Evolutionary conservation across 2,329 filamentous ascomycete genomes (phyloP).

Genomic region (Metarhizium anisopliae): DNA sequence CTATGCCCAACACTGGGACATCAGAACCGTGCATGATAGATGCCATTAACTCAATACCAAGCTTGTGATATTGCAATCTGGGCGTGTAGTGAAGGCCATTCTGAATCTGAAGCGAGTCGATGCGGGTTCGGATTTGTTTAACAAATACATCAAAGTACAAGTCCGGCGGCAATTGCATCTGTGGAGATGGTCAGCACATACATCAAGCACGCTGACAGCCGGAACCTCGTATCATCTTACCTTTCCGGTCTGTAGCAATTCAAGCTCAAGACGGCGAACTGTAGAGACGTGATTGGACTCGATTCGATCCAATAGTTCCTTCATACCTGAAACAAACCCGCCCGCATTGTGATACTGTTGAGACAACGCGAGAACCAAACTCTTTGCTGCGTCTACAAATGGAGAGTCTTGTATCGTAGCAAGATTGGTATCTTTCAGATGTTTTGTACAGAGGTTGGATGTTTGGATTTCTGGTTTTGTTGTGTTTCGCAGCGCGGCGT

Average conservation of each 20-base stretch:
- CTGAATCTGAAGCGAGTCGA: constrained; percentile 27
- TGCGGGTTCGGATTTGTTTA: constrained; percentile 29
- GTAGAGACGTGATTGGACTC: constrained; percentile 27
- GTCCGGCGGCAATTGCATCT: constrained; percentile 28
- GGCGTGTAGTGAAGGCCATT: constrained; percentile 11
- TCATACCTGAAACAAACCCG: constrained; percentile 23
- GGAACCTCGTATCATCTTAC: constrained; percentile 21
- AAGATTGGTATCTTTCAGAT: constrained; percentile 25
- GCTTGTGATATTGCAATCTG: constrained; percentile 32
- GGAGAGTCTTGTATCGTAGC: constrained; percentile 17
- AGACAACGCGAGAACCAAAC: constrained; percentile 27
- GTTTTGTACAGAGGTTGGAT: constrained; percentile 33
- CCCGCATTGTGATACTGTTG: constrained; percentile 23
- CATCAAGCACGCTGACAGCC: no score
- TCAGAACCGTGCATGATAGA: constrained; percentile 23
- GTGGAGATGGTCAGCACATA: background rate
- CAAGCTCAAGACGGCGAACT: constrained; percentile 40
- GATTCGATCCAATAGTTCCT: constrained; percentile 26
- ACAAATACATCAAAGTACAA: constrained; percentile 33
- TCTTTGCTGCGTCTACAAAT: constrained; percentile 26
- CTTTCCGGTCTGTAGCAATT: constrained; percentile 41
- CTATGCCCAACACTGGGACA: background rate
- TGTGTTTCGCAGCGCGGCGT: constrained; percentile 25
- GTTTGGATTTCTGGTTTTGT: constrained; percentile 22
- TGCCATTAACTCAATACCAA: constrained; percentile 32